Evolutionary conservation across 805 yeast genomes (phyloP).

Genomic region (Kodamaea laetipori): DNA sequence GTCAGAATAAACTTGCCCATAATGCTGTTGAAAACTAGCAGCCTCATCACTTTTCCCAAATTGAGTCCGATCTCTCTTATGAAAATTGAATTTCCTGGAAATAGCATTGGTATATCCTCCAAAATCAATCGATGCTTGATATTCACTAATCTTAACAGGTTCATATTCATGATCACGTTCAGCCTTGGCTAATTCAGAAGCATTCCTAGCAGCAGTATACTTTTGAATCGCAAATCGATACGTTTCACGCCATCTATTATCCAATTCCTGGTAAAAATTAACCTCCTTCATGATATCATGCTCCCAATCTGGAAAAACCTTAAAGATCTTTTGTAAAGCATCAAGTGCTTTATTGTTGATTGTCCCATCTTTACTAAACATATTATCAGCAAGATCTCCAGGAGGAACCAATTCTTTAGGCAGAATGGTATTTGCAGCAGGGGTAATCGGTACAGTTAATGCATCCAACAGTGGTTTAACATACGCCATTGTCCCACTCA

Average conservation of each 20-base stretch:
- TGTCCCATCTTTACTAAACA: conserved; percentile 35
- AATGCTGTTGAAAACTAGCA: conserved; percentile 15
- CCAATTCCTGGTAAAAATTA: conserved; percentile 26
- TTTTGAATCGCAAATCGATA: conserved; percentile 33
- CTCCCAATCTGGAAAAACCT: conserved; percentile 39
- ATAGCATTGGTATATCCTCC: conserved; percentile 38
- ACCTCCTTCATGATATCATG: conserved; percentile 32
- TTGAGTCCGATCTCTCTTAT: not conserved
- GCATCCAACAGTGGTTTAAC: conserved; percentile 29
- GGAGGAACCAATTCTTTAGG: conserved; percentile 2
- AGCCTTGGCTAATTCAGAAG: conserved; percentile 30
- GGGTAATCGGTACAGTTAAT: conserved; percentile 18
- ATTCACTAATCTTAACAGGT: conserved; percentile 35
- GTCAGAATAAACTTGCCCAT: conserved; percentile 21
- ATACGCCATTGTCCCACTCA: conserved; percentile 17
- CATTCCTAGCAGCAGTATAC: conserved; percentile 30
- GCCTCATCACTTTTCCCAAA: conserved; percentile 1
- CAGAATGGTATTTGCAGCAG: not conserved
- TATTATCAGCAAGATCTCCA: conserved; percentile 10
- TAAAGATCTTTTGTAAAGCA: conserved; percentile 24
- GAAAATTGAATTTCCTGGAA: conserved; percentile 3
- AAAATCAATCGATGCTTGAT: conserved; percentile 41
- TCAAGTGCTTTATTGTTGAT: conserved; percentile 31
- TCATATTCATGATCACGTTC: conserved; percentile 29
- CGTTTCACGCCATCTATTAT: conserved; percentile 32